Percentiles rank a stretch among this genome's conserved stretches.
Conservation (phyloP, 1,139 yeast genomes). For the Pichia sp. region DNA sequence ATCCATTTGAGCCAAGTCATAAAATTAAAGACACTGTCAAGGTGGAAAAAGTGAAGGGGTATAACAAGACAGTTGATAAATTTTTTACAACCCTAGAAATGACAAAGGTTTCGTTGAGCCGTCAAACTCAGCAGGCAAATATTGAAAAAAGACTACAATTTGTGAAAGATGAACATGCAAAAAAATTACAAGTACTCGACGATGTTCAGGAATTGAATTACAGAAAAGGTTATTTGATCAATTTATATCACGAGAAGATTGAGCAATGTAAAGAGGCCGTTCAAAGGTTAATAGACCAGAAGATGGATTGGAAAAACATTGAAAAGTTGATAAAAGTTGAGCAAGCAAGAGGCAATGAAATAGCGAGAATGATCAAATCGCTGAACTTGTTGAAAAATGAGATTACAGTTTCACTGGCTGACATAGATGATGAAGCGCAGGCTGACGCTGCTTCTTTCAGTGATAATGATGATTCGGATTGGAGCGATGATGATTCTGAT, state of each 20-base stretch:
- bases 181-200: constrained; percentile 64
- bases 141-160: constrained; percentile 71
- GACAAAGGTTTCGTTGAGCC: constrained; percentile 64
- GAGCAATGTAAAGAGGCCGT: constrained; percentile 71
- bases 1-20: constrained; percentile 69
- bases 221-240: constrained; percentile 69
- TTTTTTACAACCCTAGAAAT: constrained; percentile 86
- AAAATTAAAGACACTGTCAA: constrained; percentile 35
- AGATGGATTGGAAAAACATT: constrained; percentile 93
- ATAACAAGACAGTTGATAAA: constrained; percentile 74
- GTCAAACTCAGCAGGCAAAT: constrained; percentile 70
- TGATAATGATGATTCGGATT: constrained; percentile 33
- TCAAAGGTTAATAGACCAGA: constrained; percentile 65
- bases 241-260: constrained; percentile 63
- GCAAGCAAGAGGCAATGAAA: constrained; percentile 57
- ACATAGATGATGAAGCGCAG: constrained; percentile 36
- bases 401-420: constrained; percentile 57
- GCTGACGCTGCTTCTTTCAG: constrained; percentile 29
- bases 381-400: constrained; percentile 68
- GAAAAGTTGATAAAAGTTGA: constrained; percentile 72
- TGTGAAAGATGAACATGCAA: constrained; percentile 70
- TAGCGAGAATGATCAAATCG: constrained; percentile 66
- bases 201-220: constrained; percentile 63
- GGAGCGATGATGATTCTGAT: constrained; percentile 35
- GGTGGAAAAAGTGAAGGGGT: constrained; percentile 45